These are phyloP conservation scores for Microbotryum intermedium DNA, from an alignment of 1,284 basidiomycete genomes.

Conservation along the genomic window DNA sequence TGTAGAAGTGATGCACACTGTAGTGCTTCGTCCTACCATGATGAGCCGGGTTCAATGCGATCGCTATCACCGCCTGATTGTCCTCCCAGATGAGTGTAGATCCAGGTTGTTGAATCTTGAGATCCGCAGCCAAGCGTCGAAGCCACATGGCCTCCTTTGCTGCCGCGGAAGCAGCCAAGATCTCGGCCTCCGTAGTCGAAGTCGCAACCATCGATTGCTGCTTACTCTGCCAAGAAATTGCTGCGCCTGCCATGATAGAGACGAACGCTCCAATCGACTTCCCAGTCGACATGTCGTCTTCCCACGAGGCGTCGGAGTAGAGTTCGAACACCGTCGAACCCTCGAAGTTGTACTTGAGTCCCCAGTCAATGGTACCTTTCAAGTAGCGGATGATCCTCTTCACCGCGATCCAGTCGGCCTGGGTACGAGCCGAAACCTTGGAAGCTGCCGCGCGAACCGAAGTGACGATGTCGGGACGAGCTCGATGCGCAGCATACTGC, in stretches of 20 bases:
- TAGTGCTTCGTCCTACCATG: constrained; percentile 45
- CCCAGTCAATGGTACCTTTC: background rate
- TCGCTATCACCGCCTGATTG: constrained; percentile 40
- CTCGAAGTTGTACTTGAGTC: background rate
- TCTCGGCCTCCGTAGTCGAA: too few species aligned
- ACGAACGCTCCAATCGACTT: background rate
- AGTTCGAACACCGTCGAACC: background rate
- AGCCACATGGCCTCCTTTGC: constrained; percentile 14
- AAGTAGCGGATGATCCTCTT: constrained; percentile 6
- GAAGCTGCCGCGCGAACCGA: background rate
- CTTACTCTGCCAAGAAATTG: background rate
- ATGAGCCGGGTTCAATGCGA: constrained; percentile 39
- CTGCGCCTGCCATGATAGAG: background rate
- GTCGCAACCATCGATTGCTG: background rate
- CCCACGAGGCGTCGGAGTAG: constrained; percentile 1
- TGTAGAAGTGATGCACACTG: constrained; percentile 42
- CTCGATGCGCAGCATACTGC: too few species aligned
- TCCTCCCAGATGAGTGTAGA: constrained; percentile 38
- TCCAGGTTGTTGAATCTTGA: constrained; percentile 35
- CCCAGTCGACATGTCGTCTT: background rate
- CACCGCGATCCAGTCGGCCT: background rate
- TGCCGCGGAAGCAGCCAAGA: background rate
- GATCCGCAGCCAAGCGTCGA: constrained; percentile 41
- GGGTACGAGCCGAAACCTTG: background rate
- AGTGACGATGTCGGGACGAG: too few species aligned